Base-by-base conservation (phyloP, 2,329 filamentous ascomycete genomes). In the Cladorrhinum sp. region DNA sequence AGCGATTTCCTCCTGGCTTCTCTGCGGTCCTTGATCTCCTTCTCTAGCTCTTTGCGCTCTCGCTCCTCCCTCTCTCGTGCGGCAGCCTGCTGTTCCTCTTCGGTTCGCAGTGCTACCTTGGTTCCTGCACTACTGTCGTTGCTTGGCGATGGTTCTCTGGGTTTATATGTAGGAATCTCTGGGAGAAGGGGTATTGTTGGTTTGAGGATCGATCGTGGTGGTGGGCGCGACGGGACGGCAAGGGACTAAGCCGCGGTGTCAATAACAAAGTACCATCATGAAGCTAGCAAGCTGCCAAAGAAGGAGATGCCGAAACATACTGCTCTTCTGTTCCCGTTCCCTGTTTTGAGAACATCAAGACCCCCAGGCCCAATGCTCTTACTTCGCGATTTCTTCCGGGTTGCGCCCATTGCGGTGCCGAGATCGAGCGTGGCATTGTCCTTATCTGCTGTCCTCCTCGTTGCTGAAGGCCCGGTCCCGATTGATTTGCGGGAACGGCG, bases 291-390 rank as follows among this genome's bases (percentile, higher is more conserved):
- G 50, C 2, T 18, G 24, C 22, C n/a, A n/a, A 36, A 22, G 32
- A 24, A 16, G 38, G 3, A 25, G 32, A 9, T 10, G n/a, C 36
- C 24, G 45, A 13, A 61, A 68, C 80, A 71, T 83, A 95, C 92
- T 78, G 92, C 90, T 74, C 90, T 85, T 68, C 90, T 81, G 73
- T 96, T 96, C 32, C 90, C 91, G 70, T 81, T 85, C 50, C 83
- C 84, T 70, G 88, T 83, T 73, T 89, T 92, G 58, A 96, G 81
- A 60, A 89, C 88, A 79, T 96, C 92, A 50, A 96, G 77, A 24
- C 93, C 92, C 55, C 93, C 95, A 16, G 95, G 93, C 2, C 95
- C 95, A 67, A 99, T 88, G 76, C 93, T 98, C 80, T 97, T 98
- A 77, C 93, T 97, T 66, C 95, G 87, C 61, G 89, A 90, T 77